These are phyloP conservation scores for Lizanozyma gosingica DNA, from an alignment of 1,139 yeast species.

Conservation along the genomic window DNA sequence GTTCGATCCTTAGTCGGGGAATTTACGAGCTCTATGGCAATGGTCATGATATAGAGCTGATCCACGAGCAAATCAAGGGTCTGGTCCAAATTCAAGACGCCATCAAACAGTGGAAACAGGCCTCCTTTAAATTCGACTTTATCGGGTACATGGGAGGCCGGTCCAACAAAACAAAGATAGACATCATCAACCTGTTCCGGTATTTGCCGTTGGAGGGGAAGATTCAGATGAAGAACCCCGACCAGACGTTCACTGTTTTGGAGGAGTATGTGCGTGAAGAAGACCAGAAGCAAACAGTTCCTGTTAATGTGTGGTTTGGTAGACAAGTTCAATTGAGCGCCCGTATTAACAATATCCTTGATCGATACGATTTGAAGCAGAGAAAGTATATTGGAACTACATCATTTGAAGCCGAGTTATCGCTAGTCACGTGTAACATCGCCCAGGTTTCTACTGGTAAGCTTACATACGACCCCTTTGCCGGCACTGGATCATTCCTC, in stretches of 20 bases:
- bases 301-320: conserved; percentile 64
- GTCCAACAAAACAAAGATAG: conserved; percentile 41
- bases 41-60: conserved; percentile 45
- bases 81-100: conserved; percentile 14
- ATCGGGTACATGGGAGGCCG: conserved; percentile 64
- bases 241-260: conserved; percentile 59
- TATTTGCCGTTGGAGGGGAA: conserved; percentile 71
- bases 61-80: conserved; percentile 47
- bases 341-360: conserved; percentile 54
- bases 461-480: conserved; percentile 86
- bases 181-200: conserved; percentile 61
- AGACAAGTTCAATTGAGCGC: conserved; percentile 60
- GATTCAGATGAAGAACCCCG: conserved; percentile 70
- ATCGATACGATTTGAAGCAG: conserved; percentile 70
- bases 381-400: conserved; percentile 93
- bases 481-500: conserved; percentile 92
- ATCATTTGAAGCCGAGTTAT: conserved; percentile 84
- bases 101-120: conserved; percentile 26
- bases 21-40: conserved; percentile 83
- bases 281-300: conserved; percentile 45
- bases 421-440: conserved; percentile 77
- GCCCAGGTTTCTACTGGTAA: conserved; percentile 64
- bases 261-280: conserved; percentile 54
- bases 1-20: conserved; percentile 66
- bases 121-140: conserved; percentile 75